Conservation (phyloP, 2,329 filamentous ascomycete genomes). For the Trichoderma harzianum region DNA sequence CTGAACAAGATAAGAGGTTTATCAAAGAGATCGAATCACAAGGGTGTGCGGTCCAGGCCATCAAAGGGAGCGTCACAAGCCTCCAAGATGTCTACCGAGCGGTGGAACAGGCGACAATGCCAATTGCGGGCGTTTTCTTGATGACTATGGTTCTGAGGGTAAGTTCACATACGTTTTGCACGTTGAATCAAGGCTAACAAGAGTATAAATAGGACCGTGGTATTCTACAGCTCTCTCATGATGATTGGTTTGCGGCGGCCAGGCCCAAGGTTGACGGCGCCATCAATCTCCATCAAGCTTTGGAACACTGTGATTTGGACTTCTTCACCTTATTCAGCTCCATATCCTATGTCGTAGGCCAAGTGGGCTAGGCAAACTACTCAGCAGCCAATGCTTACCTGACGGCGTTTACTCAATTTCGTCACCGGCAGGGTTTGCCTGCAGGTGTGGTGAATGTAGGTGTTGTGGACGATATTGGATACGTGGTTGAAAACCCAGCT, state of each 20-base stretch:
- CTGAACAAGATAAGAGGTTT: slow-evolving; percentile 3
- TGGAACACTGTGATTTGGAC: slow-evolving; percentile 21
- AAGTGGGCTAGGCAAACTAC: slow-evolving; percentile 34
- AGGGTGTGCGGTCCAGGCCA: background rate
- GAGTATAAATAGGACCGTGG: background rate
- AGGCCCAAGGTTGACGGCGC: slow-evolving; percentile 33
- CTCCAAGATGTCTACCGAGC: slow-evolving; percentile 14
- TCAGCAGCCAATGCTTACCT: slow-evolving; percentile 39
- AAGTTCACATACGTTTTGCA: background rate
- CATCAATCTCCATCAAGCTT: slow-evolving; percentile 31
- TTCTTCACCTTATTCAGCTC: slow-evolving; percentile 34
- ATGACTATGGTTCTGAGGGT: slow-evolving; percentile 33
- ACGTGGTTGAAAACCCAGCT: slow-evolving; percentile 25
- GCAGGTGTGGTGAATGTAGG: slow-evolving; percentile 38
- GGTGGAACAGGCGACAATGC: slow-evolving; percentile 25
- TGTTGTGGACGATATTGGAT: slow-evolving; percentile 38
- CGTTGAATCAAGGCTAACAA: background rate
- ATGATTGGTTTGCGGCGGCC: slow-evolving; percentile 26
- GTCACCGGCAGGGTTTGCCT: slow-evolving; percentile 33
- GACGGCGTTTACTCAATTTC: slow-evolving; percentile 38
- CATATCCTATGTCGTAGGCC: slow-evolving; percentile 26
- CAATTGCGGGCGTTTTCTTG: slow-evolving; percentile 35
- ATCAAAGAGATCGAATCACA: slow-evolving; percentile 10
- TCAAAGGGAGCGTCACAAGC: slow-evolving; percentile 10
- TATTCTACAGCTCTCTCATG: background rate